Percentiles rank a stretch among this genome's conserved stretches.
Conservation (phyloP, 2,329 filamentous ascomycete species). For the Helminthosporium solani region DNA sequence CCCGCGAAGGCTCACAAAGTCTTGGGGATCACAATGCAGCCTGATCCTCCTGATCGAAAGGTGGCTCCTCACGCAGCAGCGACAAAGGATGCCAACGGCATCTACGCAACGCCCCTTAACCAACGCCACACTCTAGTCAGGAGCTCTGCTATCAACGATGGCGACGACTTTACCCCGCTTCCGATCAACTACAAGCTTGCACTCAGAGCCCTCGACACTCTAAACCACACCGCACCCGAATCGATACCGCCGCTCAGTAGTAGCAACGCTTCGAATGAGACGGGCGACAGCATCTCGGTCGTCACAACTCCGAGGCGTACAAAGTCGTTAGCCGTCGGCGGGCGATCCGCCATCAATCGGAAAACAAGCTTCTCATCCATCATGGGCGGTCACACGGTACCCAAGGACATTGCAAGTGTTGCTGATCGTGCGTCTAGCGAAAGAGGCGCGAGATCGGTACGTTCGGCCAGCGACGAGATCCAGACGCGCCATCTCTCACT, state of each 20-base stretch:
- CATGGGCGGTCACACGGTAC: conserved; percentile 20
- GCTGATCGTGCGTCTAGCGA: conserved; percentile 20
- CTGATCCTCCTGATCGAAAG: conserved; percentile 21
- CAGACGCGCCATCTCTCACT: conserved; percentile 31
- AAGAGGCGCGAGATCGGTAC: conserved; percentile 15
- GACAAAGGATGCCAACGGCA: conserved; percentile 15
- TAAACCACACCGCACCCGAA: conserved; percentile 15
- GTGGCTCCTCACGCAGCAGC: conserved; percentile 16
- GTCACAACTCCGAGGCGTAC: conserved; percentile 23
- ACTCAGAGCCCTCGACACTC: conserved; percentile 32
- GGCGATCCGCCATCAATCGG: conserved; percentile 31
- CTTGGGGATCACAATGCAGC: conserved; percentile 37
- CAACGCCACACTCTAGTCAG: conserved; percentile 28
- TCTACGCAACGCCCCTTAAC: conserved; percentile 10
- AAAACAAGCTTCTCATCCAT: conserved; percentile 24
- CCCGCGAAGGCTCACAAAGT: conserved; percentile 46
- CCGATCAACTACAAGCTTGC: conserved; percentile 45
- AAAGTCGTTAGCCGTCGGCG: conserved; percentile 33
- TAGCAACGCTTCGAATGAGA: conserved; percentile 22
- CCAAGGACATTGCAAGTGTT: conserved; percentile 31
- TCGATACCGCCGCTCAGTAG: conserved; percentile 19
- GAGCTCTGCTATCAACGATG: conserved; percentile 38
- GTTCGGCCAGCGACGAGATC: conserved; percentile 35
- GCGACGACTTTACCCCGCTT: conserved; percentile 36
- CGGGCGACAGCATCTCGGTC: conserved; percentile 18